These are phyloP conservation scores for Termitomyces sp. DNA, from an alignment of 768 basidiomycete genomes.

Conservation along the genomic window DNA sequence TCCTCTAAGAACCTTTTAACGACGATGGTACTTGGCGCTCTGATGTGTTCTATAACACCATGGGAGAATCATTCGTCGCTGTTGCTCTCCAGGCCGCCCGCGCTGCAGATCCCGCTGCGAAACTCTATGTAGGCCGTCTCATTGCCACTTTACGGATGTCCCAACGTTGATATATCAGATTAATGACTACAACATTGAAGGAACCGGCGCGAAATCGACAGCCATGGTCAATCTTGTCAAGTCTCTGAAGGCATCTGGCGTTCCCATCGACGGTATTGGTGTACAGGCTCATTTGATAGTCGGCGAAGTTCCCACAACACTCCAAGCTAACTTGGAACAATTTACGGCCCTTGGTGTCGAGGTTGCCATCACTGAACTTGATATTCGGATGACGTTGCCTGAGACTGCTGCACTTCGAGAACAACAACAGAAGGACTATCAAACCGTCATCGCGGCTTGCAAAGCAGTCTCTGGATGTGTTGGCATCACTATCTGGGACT, in stretches of 20 bases:
- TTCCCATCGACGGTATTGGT: slow-evolving; percentile 58
- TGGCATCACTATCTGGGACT: slow-evolving; percentile 42
- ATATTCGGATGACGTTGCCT: slow-evolving; percentile 56
- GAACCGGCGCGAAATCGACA: slow-evolving; percentile 46
- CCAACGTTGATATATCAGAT: slow-evolving; percentile 15
- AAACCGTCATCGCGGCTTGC: slow-evolving; percentile 49
- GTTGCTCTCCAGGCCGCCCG: slow-evolving; percentile 49
- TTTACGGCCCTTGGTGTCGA: slow-evolving; percentile 60
- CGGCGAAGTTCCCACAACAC: slow-evolving; percentile 42
- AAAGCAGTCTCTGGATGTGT: slow-evolving; percentile 34
- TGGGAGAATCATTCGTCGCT: slow-evolving; percentile 41
- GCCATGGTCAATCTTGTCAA: slow-evolving; percentile 49
- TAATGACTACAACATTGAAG: slow-evolving; percentile 38
- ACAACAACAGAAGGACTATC: slow-evolving; percentile 56
- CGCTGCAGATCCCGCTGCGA: slow-evolving; percentile 47
- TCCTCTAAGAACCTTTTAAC: slow-evolving; percentile 45
- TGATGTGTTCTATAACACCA: slow-evolving; percentile 48
- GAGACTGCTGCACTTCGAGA: slow-evolving; percentile 39
- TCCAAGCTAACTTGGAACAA: slow-evolving; percentile 43
- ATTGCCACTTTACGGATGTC: not conserved
- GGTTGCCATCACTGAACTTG: slow-evolving; percentile 64
- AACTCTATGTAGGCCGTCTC: slow-evolving; percentile 40
- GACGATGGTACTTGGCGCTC: slow-evolving; percentile 55
- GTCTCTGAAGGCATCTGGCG: slow-evolving; percentile 37
- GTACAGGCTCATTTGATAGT: slow-evolving; percentile 58